These are phyloP conservation scores for Glebionis coronaria DNA, from an alignment of 129 eudicot species.

Conservation along the genomic window DNA sequence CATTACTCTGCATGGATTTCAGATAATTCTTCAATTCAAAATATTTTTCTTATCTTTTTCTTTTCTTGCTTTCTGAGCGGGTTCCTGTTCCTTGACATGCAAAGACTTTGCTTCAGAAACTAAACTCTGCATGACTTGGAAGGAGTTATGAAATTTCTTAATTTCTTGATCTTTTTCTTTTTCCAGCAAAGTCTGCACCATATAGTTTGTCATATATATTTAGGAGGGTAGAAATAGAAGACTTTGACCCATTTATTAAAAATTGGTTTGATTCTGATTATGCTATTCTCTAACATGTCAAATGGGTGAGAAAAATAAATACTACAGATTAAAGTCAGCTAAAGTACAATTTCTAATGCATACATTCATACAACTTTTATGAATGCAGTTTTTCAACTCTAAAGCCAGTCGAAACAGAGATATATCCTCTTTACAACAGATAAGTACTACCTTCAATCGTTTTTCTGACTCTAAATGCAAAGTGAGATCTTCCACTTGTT, in stretches of 20 bases:
- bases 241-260: background rate
- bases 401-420: too few species aligned
- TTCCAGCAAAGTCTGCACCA: conserved; percentile 72
- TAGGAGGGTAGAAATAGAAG: background rate
- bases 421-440: background rate
- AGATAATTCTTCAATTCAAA: conserved; percentile 55
- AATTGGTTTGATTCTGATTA: background rate
- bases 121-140: conserved; percentile 62
- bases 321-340: background rate
- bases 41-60: conserved; percentile 64
- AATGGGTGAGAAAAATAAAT: background rate
- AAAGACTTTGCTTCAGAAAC: conserved; percentile 58
- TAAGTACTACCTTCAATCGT: conserved; percentile 65
- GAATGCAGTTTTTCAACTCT: too few species aligned
- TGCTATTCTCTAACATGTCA: background rate
- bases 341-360: background rate
- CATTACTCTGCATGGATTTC: conserved; percentile 54
- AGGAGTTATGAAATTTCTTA: conserved; percentile 51
- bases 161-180: conserved; percentile 72
- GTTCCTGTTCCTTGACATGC: too few species aligned
- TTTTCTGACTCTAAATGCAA: conserved; percentile 77
- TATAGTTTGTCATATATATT: conserved; percentile 22
- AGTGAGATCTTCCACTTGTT: conserved; percentile 85
- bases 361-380: background rate
- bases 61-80: conserved; percentile 66